Evolutionary conservation across 176 grass and related monocot genomes (phyloP).

Genomic region (Luzula sylvatica): DNA sequence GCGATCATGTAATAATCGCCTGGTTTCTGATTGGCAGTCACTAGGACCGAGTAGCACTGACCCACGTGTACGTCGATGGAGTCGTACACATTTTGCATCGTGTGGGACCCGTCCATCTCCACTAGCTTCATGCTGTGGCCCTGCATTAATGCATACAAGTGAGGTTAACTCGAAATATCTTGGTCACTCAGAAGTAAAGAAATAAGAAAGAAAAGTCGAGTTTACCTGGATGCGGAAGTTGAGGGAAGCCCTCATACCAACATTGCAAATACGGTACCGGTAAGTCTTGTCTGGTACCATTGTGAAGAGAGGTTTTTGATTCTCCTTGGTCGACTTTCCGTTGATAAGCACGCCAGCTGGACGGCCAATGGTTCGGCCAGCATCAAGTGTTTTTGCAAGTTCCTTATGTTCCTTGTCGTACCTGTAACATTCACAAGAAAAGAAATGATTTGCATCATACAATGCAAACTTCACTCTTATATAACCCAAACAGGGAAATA

Average conservation of each 20-base stretch:
- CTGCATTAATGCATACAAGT: not conserved
- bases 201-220: too few species aligned
- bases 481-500: not conserved
- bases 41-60: constrained; percentile 26
- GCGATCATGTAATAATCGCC: constrained; percentile 12
- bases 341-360: constrained; percentile 19
- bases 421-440: not conserved
- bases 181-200: too few species aligned
- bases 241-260: constrained; percentile 18
- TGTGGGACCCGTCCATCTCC: constrained; percentile 30
- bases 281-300: constrained; percentile 17
- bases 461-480: too few species aligned
- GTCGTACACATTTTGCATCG: constrained; percentile 22
- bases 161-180: too few species aligned
- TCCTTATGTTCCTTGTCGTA: constrained; percentile 15
- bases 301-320: constrained; percentile 8
- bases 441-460: not conserved
- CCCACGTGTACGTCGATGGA: constrained; percentile 23
- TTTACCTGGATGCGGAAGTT: constrained; percentile 24
- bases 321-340: constrained; percentile 17
- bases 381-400: constrained; percentile 6
- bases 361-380: constrained; percentile 11
- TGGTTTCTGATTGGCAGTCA: constrained; percentile 9
- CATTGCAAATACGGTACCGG: constrained; percentile 26
- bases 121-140: constrained; percentile 18